phyloP scores from a whole-genome alignment of 768 basidiomycete genomes.

The Mycena epipterygia region DNA sequence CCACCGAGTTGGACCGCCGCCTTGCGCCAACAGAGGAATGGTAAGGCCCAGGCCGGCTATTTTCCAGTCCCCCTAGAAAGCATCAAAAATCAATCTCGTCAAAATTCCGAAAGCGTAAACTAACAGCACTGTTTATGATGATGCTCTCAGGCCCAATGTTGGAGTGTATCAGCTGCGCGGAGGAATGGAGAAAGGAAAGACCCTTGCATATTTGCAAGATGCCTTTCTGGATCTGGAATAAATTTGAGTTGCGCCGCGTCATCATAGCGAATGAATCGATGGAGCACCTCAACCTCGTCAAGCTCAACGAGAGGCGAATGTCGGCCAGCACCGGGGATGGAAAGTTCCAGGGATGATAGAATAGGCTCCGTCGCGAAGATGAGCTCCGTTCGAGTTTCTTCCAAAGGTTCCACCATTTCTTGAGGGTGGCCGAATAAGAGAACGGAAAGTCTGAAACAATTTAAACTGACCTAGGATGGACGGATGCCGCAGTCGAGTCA shows the following conservation, averaged over 20 bases:
- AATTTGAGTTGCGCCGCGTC: constrained; percentile 22
- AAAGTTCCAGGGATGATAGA: constrained; percentile 83
- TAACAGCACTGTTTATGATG: constrained; percentile 89
- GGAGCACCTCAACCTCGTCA: constrained; percentile 94
- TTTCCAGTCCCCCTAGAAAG: constrained; percentile 96
- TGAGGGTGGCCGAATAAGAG: constrained; percentile 25
- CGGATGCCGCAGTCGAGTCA: constrained; percentile 91
- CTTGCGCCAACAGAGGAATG: constrained; percentile 76
- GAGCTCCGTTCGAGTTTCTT: constrained; percentile 91
- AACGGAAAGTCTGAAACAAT: constrained; percentile 10
- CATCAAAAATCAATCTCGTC: not conserved
- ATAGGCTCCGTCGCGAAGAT: constrained; percentile 95
- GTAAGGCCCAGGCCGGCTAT: constrained; percentile 91
- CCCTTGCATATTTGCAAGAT: constrained; percentile 94
- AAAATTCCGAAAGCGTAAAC: constrained; percentile 40
- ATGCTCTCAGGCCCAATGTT: constrained; percentile 91
- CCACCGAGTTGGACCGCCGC: constrained; percentile 86
- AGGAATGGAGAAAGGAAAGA: constrained; percentile 90
- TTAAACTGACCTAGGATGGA: constrained; percentile 81
- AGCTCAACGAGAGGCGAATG: constrained; percentile 78
- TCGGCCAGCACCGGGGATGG: constrained; percentile 75
- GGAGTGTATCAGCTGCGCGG: constrained; percentile 92
- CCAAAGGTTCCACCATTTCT: constrained; percentile 98
- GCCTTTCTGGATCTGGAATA: constrained; percentile 90
- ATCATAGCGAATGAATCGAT: constrained; percentile 12